Evolutionary conservation across 148 eudicot species (phyloP), one percentile per base, ranked within the genome.

Genomic region (Cornus florida): DNA sequence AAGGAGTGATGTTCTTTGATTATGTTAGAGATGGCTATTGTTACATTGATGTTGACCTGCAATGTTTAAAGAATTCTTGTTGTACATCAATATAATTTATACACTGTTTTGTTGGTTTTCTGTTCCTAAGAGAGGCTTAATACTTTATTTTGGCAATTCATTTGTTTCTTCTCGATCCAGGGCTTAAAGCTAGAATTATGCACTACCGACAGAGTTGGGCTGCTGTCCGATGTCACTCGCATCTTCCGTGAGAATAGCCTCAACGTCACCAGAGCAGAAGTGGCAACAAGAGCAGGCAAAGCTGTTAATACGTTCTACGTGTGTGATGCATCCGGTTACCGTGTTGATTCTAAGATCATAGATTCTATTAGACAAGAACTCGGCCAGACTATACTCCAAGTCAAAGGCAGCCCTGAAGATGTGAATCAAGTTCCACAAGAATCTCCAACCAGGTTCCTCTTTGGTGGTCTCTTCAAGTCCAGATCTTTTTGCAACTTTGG

Each of bases 171-270:
- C 17, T 57, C 71, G 24, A 28, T 77, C 35, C 85, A 95, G 98
- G 98, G 98, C 4, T 76, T 95, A 84, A 93, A 93, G 90, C 84
- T 95, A 60, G 98, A 93, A 86, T 78, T 95, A 31, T 95, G 98
- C 86, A 93, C 97, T 14, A 83, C 89, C 11, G 98, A 95, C 82
- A 86, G 98, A 78, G 82, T 88, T 1, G 98, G 98, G 56, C 87
- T 93, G 28, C 82, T 93, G 20, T 90, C 98, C 2, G 88, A 93
- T 23, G 90, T 93, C 22, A 95, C 98, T 10, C 87, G 98, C 65
- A 93, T 95, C 57, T 93, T 93, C 79, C 89, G 97, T 23, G 98
- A 95, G 86, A 95, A 92, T 73, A 93, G 97, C 82, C 97, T 95
- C 12, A 78, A 87, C 1, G 97, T 95, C 35, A 88, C 91, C 8